These are phyloP conservation scores for Colletotrichum filicis DNA, from an alignment of 2,329 filamentous ascomycete genomes.

Conservation along the genomic window DNA sequence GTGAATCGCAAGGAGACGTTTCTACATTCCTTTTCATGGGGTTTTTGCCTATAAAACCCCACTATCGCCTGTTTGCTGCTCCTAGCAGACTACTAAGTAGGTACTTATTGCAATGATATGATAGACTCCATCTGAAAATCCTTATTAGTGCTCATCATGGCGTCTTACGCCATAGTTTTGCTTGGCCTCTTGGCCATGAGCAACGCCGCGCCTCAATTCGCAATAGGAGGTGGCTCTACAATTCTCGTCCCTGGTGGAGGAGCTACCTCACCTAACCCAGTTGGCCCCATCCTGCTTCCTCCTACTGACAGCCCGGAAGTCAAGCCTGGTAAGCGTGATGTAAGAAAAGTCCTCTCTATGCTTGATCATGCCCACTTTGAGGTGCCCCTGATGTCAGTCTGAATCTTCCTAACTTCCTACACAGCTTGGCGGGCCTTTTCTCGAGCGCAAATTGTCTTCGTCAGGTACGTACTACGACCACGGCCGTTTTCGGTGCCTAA, in stretches of 20 bases:
- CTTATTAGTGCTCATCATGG: background rate
- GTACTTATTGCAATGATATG: background rate
- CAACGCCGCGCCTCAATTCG: conserved; percentile 17
- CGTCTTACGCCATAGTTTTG: background rate
- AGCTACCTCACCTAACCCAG: background rate
- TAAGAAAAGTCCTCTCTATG: background rate
- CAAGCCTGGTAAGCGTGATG: conserved; percentile 13
- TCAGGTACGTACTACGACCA: background rate
- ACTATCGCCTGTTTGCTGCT: background rate
- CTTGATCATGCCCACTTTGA: background rate
- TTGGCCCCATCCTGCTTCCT: background rate
- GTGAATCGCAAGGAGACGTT: background rate
- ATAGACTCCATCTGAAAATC: background rate
- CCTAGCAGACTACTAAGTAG: background rate
- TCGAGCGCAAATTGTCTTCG: background rate
- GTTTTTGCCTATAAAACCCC: background rate
- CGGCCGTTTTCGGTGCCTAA: background rate
- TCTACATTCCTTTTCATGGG: too few relatives aligned
- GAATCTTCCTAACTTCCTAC: background rate
- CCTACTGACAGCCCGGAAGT: background rate
- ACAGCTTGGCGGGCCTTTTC: background rate
- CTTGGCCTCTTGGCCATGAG: conserved; percentile 3
- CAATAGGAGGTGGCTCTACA: conserved; percentile 12
- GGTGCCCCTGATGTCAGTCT: background rate
- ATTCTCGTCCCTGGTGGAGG: conserved; percentile 10